Evolutionary conservation across 2,329 filamentous ascomycete genomes (phyloP).

Genomic region (Botrytis squamosa): DNA sequence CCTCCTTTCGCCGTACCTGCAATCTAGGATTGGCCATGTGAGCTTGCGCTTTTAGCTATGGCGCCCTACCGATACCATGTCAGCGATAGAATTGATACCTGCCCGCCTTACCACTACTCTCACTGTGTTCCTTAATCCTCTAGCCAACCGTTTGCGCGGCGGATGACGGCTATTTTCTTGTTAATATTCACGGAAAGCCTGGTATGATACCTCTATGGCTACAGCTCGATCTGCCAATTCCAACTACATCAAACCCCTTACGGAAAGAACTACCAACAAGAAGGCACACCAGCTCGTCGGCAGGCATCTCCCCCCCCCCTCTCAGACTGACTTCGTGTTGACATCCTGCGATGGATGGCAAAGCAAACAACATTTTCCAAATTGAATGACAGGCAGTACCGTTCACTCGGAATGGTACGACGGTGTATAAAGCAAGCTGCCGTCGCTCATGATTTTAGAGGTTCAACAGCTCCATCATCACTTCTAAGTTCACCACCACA

Average conservation of each 20-base stretch:
- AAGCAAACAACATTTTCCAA: slow-evolving; percentile 37
- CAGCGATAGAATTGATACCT: slow-evolving; percentile 30
- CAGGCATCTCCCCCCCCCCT: slow-evolving; percentile 27
- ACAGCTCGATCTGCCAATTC: slow-evolving; percentile 30
- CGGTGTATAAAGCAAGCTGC: slow-evolving; percentile 37
- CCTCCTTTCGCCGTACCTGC: slow-evolving; percentile 27
- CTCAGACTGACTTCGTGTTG: slow-evolving; percentile 20
- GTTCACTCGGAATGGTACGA: slow-evolving; percentile 37
- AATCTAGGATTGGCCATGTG: slow-evolving; percentile 34
- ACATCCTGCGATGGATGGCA: slow-evolving; percentile 29
- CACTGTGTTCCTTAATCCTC: slow-evolving; percentile 27
- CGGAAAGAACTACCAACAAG: slow-evolving; percentile 32
- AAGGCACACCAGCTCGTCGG: slow-evolving; percentile 29
- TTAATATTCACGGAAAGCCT: slow-evolving; percentile 27
- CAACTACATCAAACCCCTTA: slow-evolving; percentile 23
- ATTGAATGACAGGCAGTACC: slow-evolving; percentile 35
- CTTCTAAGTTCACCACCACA: slow-evolving; percentile 10
- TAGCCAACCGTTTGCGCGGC: slow-evolving; percentile 27
- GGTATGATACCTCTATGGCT: slow-evolving; percentile 30
- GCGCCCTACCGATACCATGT: slow-evolving; percentile 30
- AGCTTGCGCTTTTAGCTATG: slow-evolving; percentile 28
- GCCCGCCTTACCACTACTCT: slow-evolving; percentile 28
- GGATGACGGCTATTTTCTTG: slow-evolving; percentile 30
- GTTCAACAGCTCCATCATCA: slow-evolving; percentile 24
- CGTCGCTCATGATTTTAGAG: slow-evolving; percentile 29